Evolutionary conservation across 164 flowering plant species (phyloP).

Genomic region (Aristolochia fimbriata): DNA sequence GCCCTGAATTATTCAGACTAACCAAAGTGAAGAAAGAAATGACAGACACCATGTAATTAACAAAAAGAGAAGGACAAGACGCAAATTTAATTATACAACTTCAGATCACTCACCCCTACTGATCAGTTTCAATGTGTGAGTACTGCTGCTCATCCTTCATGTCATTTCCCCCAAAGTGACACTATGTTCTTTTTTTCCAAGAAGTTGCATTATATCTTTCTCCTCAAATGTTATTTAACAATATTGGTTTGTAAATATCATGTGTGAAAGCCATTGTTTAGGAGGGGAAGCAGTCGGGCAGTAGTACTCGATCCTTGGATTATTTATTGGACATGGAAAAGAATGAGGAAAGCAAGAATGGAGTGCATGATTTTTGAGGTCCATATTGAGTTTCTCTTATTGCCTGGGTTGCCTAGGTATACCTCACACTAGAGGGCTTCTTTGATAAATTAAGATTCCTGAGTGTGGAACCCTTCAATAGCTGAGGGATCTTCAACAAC

Average conservation of each 20-base stretch:
- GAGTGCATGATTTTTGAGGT: constrained; percentile 19
- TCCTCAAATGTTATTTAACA: constrained; percentile 71
- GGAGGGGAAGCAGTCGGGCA: constrained; percentile 48
- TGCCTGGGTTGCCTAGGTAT: constrained; percentile 36
- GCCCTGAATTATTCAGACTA: no score
- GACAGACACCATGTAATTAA: no score
- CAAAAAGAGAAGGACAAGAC: no score
- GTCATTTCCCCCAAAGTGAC: constrained; percentile 22
- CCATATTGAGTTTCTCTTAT: constrained; percentile 34
- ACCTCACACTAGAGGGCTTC: constrained; percentile 85
- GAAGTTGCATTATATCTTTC: constrained; percentile 64
- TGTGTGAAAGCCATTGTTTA: constrained; percentile 53
- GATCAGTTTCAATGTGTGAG: constrained; percentile 12
- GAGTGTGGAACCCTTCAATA: constrained; percentile 73
- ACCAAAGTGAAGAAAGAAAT: no score
- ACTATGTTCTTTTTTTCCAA: constrained; percentile 9
- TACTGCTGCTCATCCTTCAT: constrained; percentile 57
- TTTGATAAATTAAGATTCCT: constrained; percentile 83
- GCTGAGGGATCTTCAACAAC: constrained; percentile 39
- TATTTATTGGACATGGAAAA: constrained; percentile 36
- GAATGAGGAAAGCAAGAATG: constrained; percentile 15
- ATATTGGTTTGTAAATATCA: constrained; percentile 62
- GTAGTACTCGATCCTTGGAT: no score
- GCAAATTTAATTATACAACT: no score
- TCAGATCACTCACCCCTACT: no score